Evolutionary conservation across 805 yeast species (phyloP).

Genomic region (Metschnikowia rubicola): DNA sequence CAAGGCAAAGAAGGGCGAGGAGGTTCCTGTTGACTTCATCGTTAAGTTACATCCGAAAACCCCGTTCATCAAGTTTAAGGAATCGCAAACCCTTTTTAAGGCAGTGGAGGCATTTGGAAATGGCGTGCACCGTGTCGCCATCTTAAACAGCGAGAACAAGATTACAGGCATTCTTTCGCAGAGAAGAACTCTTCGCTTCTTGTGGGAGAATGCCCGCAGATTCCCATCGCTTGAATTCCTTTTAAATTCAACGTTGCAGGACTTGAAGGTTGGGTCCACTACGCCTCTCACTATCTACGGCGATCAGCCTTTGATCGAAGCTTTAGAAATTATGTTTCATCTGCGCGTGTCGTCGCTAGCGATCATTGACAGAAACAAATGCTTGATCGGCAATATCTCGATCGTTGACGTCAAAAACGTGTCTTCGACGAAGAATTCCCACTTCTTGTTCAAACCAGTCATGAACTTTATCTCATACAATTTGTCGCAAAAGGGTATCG

Average conservation of each 20-base stretch:
- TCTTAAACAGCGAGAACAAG: constrained; percentile 42
- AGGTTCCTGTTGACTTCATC: constrained; percentile 88
- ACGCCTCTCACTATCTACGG: constrained; percentile 78
- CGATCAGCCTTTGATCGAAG: constrained; percentile 84
- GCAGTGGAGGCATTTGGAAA: constrained; percentile 88
- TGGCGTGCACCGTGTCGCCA: constrained; percentile 93
- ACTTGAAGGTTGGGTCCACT: constrained; percentile 69
- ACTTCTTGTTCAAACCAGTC: constrained; percentile 76
- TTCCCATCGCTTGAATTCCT: constrained; percentile 79
- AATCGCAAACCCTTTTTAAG: constrained; percentile 59
- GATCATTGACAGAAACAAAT: constrained; percentile 75
- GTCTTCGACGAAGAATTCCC: constrained; percentile 82
- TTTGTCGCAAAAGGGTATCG: constrained; percentile 82
- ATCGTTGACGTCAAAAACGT: constrained; percentile 91
- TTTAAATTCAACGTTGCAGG: constrained; percentile 63
- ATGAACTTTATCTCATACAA: constrained; percentile 85
- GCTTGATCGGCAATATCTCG: constrained; percentile 85
- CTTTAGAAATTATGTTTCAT: constrained; percentile 77
- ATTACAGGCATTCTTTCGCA: constrained; percentile 87
- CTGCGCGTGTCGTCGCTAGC: constrained; percentile 88
- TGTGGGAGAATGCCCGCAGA: constrained; percentile 90
- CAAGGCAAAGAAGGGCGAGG: constrained; percentile 80
- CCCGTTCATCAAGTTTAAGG: constrained; percentile 77
- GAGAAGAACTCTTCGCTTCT: constrained; percentile 75
- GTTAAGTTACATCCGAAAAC: constrained; percentile 82